These are phyloP conservation scores for Linderina pennispora DNA, from an alignment of 192 early-diverging fungal species.

Conservation along the genomic window DNA sequence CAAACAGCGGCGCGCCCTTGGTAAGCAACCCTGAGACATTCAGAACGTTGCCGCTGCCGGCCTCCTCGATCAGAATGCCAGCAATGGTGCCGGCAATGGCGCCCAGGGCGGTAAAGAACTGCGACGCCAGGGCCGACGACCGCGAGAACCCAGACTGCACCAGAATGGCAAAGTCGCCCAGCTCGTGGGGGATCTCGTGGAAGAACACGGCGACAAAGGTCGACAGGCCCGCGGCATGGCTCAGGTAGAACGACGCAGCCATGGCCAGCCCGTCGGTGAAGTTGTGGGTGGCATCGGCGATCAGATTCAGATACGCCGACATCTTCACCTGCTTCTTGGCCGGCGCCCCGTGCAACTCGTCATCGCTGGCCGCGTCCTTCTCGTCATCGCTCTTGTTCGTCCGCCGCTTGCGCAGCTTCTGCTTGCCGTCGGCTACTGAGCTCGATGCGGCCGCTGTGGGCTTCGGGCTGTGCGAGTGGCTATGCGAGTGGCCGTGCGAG, in stretches of 20 bases:
- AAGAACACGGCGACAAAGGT: slow-evolving; percentile 82
- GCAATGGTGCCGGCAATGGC: slow-evolving; percentile 73
- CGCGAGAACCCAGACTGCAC: slow-evolving; percentile 76
- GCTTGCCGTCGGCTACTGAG: slow-evolving; percentile 16
- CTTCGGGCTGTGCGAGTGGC: slow-evolving; percentile 28
- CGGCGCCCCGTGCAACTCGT: slow-evolving; percentile 15
- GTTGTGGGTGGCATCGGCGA: slow-evolving; percentile 80
- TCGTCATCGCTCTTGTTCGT: slow-evolving; percentile 36
- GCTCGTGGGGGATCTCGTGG: slow-evolving; percentile 87
- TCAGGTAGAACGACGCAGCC: slow-evolving; percentile 77
- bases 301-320: slow-evolving; percentile 73
- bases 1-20: slow-evolving; percentile 26
- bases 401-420: slow-evolving; percentile 18
- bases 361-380: slow-evolving; percentile 24
- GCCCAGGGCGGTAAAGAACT: slow-evolving; percentile 76
- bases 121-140: slow-evolving; percentile 64
- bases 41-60: slow-evolving; percentile 39
- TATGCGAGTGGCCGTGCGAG: slow-evolving; percentile 50
- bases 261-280: slow-evolving; percentile 83
- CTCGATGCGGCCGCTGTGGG: slow-evolving; percentile 9
- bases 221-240: slow-evolving; percentile 74
- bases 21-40: slow-evolving; percentile 25
- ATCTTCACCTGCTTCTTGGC: slow-evolving; percentile 49
- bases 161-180: slow-evolving; percentile 84
- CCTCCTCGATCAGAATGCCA: slow-evolving; percentile 72